These are phyloP conservation scores for Trichophyton mentagrophytes DNA, from an alignment of 2,329 filamentous ascomycete species.

Conservation along the genomic window DNA sequence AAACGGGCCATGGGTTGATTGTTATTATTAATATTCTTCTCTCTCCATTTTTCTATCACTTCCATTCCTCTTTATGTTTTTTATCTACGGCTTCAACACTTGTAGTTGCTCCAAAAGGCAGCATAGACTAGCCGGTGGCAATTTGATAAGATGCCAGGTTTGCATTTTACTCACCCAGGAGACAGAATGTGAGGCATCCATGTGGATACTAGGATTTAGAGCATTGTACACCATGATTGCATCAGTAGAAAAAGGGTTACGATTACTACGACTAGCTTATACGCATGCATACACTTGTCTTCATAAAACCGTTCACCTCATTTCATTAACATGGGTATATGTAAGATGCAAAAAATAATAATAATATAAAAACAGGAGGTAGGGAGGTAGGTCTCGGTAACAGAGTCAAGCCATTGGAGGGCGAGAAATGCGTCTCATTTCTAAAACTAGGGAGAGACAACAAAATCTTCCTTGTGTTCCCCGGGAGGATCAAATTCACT, in stretches of 20 bases:
- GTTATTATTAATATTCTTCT: background rate
- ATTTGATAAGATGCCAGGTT: background rate
- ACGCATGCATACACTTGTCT: background rate
- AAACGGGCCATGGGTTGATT: background rate
- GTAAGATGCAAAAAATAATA: slow-evolving; percentile 1
- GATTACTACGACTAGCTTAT: background rate
- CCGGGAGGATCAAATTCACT: background rate
- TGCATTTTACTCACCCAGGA: background rate
- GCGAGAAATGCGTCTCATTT: slow-evolving; percentile 2
- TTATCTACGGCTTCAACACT: background rate
- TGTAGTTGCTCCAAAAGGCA: background rate
- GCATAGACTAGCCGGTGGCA: background rate
- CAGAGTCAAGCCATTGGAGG: background rate
- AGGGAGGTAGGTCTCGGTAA: background rate
- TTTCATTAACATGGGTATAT: slow-evolving; percentile 5
- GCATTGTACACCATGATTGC: background rate
- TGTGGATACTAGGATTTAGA: background rate
- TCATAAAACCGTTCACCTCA: slow-evolving; percentile 1
- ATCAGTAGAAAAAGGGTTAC: background rate
- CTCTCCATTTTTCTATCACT: background rate
- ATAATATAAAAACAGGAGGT: background rate
- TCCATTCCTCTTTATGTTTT: background rate
- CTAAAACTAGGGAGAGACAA: slow-evolving; percentile 1
- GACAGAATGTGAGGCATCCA: background rate
- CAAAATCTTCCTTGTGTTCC: background rate